A percentile compares a stretch with the other conserved stretches of the same genome.
phyloP scores from a whole-genome alignment of 192 early-diverging fungal species.

The Backusella macrospora region DNA sequence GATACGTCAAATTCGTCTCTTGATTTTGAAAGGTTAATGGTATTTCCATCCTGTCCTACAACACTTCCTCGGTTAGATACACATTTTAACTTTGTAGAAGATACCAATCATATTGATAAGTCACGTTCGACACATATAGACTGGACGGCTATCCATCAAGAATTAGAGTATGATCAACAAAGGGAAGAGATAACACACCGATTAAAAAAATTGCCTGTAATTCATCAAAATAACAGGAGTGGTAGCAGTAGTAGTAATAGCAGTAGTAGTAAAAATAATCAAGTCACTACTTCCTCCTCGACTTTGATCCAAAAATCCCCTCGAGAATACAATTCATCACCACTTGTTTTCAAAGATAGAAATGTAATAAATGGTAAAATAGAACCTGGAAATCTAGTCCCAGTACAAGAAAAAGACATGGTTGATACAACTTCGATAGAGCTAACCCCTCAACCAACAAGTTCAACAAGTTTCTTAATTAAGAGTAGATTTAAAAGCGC shows the following conservation, averaged over 20 bases:
- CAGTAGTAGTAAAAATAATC: background rate
- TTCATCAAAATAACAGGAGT: background rate
- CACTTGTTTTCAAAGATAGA: too few relatives aligned
- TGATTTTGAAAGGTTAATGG: conserved; percentile 4
- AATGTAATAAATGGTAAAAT: too few relatives aligned
- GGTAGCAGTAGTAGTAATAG: background rate
- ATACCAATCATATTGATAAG: background rate
- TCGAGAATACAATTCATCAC: background rate
- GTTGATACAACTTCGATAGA: background rate
- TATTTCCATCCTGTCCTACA: conserved; percentile 13
- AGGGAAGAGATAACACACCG: background rate
- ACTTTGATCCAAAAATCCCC: background rate
- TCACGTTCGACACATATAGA: background rate
- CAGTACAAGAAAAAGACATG: background rate
- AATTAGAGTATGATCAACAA: conserved; percentile 10
- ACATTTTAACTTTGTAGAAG: conserved; percentile 4
- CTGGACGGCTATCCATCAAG: background rate
- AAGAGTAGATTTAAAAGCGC: background rate
- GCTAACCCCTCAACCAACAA: background rate
- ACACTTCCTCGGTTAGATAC: conserved; percentile 7
- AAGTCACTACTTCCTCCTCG: background rate
- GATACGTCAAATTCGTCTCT: background rate
- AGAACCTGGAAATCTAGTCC: too few relatives aligned
- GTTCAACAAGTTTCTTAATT: background rate
- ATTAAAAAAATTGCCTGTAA: background rate